Evolutionary conservation across 179 eudicot genomes (phyloP), one percentile per base, ranked within the genome.

Genomic region (Heliamphora pulchella): DNA sequence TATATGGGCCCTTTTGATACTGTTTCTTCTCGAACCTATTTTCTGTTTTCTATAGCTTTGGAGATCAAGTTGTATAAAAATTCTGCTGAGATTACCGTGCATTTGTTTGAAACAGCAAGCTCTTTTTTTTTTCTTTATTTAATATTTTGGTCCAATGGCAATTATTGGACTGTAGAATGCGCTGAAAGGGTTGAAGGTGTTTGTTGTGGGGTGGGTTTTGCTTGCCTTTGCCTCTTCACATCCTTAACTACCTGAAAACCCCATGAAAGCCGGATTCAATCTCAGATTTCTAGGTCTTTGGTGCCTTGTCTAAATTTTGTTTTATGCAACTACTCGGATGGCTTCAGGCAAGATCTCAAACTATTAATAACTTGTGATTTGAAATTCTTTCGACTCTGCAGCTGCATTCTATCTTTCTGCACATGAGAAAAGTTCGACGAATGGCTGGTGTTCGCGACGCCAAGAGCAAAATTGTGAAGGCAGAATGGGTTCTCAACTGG

Each of bases 401-500:
- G 97, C 85, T 95, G 81, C 97, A 93, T 82, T 93, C 97, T 5
- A 80, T 93, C 39, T 93, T 95, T 81, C 89, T 93, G 55, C 98
- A 95, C 18, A 84, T 86, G 54, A 87, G 98, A 75, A 95, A 95
- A 80, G 39, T 95, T 55, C 82, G 98, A 62, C 84, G 96, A 41
- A 91, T 93, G 97, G 92, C 91, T 39, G 97, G 98, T n/a, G 74
- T 93, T 54, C 91, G 92, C 31, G 87, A 87, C 71, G 89, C 94
- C 15, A 81, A 83, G 72, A 86, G 86, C 86, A 81, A 59, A 74
- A 84, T 91, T 8, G 96, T 95, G 79, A 90, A 89, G 90, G 88
- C 81, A 2, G 98, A 95, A 83, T 95, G 98, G 98, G 78, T 82
- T 81, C 86, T 95, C 0, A 95, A 90, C 76, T 93, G 95, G 92